Evolutionary conservation across 352 stramenopile species (phyloP).

Genomic region (Discostella stelligera): DNA sequence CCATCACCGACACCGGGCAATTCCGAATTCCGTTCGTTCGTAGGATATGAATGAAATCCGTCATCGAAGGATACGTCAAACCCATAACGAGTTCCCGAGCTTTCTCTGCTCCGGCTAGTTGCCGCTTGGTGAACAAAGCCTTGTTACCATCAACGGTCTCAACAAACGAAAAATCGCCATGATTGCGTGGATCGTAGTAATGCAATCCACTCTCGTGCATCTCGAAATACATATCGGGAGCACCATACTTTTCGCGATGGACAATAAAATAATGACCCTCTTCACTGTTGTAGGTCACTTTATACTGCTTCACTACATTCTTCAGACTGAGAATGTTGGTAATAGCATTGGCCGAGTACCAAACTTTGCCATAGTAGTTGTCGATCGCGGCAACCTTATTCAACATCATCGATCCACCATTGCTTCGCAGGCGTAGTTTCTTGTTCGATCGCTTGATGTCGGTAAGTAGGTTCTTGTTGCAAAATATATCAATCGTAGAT

Average conservation of each 20-base stretch:
- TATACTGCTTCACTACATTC: conserved; percentile 17
- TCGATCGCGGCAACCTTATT: background rate
- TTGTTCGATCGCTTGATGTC: background rate
- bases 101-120: conserved; percentile 19
- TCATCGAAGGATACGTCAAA: conserved; percentile 16
- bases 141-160: background rate
- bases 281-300: conserved; percentile 27
- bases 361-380: conserved; percentile 4
- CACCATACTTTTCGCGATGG: background rate
- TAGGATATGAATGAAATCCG: conserved; percentile 17
- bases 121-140: conserved; percentile 14
- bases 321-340: conserved; percentile 43
- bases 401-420: background rate
- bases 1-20: conserved; percentile 21
- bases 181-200: background rate
- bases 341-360: conserved; percentile 27
- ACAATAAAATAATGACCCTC: background rate
- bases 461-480: background rate
- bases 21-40: conserved; percentile 24
- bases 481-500: background rate
- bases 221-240: background rate
- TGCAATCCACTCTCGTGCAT: background rate
- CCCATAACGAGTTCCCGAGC: conserved; percentile 23
- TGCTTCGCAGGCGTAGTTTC: background rate
- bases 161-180: background rate